Percentiles rank a stretch among this genome's conserved stretches.
Conservation (phyloP, 1,284 basidiomycete genomes). For the Veloboletus limbatus region DNA sequence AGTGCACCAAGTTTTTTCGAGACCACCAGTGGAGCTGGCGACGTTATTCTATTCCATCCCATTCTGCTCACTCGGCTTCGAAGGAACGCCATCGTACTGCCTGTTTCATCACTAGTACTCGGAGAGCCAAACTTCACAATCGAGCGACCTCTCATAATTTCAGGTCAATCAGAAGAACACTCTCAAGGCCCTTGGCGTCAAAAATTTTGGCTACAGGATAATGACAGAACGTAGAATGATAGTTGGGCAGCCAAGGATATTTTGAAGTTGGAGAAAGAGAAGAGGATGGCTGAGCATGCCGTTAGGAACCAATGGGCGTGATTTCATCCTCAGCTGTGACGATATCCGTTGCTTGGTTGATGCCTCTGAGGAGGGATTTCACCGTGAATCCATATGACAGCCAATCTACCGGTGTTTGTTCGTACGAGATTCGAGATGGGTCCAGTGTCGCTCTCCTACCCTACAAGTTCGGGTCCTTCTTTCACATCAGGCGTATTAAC, state of each 20-base stretch:
- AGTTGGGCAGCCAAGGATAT: neutral
- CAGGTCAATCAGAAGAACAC: constrained; percentile 1
- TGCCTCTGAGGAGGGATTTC: no score
- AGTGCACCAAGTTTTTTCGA: neutral
- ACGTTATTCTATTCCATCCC: neutral
- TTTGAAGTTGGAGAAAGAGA: neutral
- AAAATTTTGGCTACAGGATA: neutral
- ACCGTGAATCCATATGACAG: no score
- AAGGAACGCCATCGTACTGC: neutral
- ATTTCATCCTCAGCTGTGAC: neutral
- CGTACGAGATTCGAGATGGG: no score
- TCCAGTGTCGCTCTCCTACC: no score
- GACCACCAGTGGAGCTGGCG: neutral
- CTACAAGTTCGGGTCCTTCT: no score
- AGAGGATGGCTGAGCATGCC: neutral
- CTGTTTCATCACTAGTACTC: neutral
- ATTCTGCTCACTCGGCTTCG: constrained; percentile 1
- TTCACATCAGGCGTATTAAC: no score
- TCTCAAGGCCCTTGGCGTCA: neutral
- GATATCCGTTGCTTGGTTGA: constrained; percentile 1
- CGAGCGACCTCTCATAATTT: neutral
- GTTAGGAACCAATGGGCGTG: neutral
- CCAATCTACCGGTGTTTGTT: no score
- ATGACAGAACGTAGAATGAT: neutral
- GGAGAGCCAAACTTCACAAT: neutral